phyloP scores from a whole-genome alignment of 768 basidiomycete species.

The Suillus subluteus region DNA sequence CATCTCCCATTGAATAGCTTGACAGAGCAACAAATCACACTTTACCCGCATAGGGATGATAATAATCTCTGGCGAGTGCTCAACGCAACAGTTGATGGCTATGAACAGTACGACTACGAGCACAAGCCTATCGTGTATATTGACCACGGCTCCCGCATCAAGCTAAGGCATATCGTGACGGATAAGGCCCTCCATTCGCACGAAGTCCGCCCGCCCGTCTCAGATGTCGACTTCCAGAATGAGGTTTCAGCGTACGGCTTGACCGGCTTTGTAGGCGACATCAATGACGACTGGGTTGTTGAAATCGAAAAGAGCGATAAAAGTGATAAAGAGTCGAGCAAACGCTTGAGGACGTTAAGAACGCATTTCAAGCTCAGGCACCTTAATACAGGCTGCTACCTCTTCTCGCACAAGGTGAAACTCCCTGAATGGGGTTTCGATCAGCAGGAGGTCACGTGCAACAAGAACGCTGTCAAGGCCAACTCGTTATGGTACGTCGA shows the following conservation, averaged over 20 bases:
- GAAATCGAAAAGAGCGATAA: conserved; percentile 78
- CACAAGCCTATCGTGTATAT: conserved; percentile 64
- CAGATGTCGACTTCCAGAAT: conserved; percentile 98
- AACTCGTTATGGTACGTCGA: conserved; percentile 97
- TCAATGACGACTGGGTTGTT: conserved; percentile 91
- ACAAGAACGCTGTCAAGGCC: conserved; percentile 88
- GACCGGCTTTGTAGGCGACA: conserved; percentile 82
- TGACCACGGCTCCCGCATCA: conserved; percentile 68
- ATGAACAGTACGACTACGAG: conserved; percentile 52
- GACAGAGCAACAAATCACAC: conserved; percentile 95
- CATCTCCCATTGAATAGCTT: conserved; percentile 1
- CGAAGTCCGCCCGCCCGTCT: conserved; percentile 91
- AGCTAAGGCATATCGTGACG: conserved; percentile 78
- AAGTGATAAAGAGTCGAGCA: conserved; percentile 65
- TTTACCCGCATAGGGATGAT: conserved; percentile 98
- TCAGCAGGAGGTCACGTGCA: conserved; percentile 99
- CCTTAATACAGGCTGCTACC: conserved; percentile 87
- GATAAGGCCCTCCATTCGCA: conserved; percentile 93
- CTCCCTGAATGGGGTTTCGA: conserved; percentile 97
- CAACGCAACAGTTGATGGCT: conserved; percentile 63
- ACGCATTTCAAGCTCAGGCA: conserved; percentile 86
- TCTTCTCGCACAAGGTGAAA: conserved; percentile 98
- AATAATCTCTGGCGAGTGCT: conserved; percentile 92
- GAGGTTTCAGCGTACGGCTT: conserved; percentile 96
- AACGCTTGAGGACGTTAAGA: conserved; percentile 76